Conservation (phyloP, 257 asterid genomes). For the Penstemon eatonii region DNA sequence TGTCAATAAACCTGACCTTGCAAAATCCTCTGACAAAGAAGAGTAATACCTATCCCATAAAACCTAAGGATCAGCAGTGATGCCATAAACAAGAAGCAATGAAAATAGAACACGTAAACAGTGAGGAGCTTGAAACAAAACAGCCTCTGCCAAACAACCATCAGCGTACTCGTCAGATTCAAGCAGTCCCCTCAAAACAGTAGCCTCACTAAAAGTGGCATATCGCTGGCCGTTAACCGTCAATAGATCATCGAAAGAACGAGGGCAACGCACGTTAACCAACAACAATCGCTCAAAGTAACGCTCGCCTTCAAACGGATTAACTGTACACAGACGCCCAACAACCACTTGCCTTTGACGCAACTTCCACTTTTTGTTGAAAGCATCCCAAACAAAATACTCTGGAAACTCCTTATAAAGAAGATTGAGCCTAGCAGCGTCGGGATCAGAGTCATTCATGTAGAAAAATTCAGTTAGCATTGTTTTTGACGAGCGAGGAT, state of each 20-base stretch:
- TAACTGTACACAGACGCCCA: background rate
- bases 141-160: background rate
- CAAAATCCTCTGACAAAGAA: background rate
- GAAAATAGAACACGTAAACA: background rate
- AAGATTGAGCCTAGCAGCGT: background rate
- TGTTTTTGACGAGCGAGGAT: background rate
- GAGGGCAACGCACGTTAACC: background rate
- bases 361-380: background rate
- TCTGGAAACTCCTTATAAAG: background rate
- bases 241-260: background rate
- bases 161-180: background rate
- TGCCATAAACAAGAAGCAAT: background rate
- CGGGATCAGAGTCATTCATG: background rate
- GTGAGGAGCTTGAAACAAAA: background rate
- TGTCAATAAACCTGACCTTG: no score
- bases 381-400: background rate
- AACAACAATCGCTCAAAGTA: background rate
- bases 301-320: background rate
- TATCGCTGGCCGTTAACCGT: background rate
- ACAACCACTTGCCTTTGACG: background rate
- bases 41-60: background rate
- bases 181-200: background rate
- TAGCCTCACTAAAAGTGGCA: background rate
- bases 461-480: background rate
- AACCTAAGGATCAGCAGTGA: background rate